Percentiles rank a stretch among this genome's conserved stretches.
These are phyloP conservation scores for Calonectria montana DNA, from an alignment of 2,329 filamentous ascomycete genomes.

Conservation along the genomic window DNA sequence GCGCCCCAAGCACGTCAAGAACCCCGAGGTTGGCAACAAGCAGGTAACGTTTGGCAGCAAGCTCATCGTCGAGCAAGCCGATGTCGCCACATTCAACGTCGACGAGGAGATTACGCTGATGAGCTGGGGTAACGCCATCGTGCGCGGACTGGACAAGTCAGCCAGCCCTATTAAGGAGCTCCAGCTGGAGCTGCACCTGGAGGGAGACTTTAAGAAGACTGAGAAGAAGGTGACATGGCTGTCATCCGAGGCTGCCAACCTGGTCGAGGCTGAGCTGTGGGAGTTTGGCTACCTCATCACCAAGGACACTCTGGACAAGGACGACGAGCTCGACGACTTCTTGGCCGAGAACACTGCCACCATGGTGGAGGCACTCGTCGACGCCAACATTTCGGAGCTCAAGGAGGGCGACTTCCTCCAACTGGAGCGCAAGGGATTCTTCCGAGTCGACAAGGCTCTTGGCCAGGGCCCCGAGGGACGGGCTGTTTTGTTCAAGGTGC, in stretches of 20 bases:
- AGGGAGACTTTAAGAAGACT: constrained; percentile 94
- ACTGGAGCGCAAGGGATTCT: constrained; percentile 94
- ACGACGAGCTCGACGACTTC: constrained; percentile 87
- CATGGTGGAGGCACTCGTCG: constrained; percentile 80
- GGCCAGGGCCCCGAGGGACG: constrained; percentile 62
- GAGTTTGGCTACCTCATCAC: constrained; percentile 96
- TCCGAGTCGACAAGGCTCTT: constrained; percentile 79
- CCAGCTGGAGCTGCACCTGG: constrained; percentile 87
- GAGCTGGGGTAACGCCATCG: constrained; percentile 94
- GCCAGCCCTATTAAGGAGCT: constrained; percentile 72
- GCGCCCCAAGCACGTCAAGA: constrained; percentile 91
- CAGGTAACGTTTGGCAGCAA: constrained; percentile 82
- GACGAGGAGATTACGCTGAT: constrained; percentile 95
- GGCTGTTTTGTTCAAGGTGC: constrained; percentile 68
- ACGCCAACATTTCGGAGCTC: constrained; percentile 81
- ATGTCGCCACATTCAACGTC: constrained; percentile 82
- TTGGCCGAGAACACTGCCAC: constrained; percentile 81
- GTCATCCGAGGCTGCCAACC: constrained; percentile 77
- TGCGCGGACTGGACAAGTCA: constrained; percentile 71
- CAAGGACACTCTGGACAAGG: constrained; percentile 92
- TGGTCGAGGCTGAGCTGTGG: constrained; percentile 86
- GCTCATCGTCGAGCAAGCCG: constrained; percentile 86
- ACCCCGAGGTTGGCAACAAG: constrained; percentile 85
- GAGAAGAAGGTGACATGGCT: constrained; percentile 98
- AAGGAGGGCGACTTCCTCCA: constrained; percentile 94